Base-by-base conservation (phyloP, 2,329 filamentous ascomycete genomes). In the Calonectria crousiana region DNA sequence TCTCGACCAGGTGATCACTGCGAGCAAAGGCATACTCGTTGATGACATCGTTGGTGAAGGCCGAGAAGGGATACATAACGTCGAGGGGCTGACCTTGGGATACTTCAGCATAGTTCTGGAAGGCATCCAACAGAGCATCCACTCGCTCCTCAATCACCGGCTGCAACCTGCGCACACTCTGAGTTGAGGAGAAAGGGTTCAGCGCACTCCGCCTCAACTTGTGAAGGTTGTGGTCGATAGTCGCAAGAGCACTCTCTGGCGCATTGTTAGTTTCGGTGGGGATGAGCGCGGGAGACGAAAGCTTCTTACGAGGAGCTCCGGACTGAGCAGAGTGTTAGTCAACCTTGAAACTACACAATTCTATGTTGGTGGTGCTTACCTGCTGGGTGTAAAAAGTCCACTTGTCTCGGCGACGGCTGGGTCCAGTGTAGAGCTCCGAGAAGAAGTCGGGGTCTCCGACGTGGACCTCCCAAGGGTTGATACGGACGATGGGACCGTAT, bases 401-500 rank as follows among this genome's bases (percentile, higher is more conserved):
- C 73, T 82, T 84, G 64, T 85, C 78, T 58, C 84, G 78, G 18
- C 78, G 80, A 47, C 79, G 75, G 60, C 76, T 81, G 4, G 82
- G 76, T 34, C 81, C 80, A 16, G 83, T 79, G 75, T 85, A 87
- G 30, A 88, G 76, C 56, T 85, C 84, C 58, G 85, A 81, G 73
- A 84, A 83, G 76, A 87, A 86, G 64, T 83, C 82, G 47, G 82
- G 82, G 69, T 85, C 81, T 71, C 78, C 78, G 36, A 87, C 82
- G 72, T 87, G 80, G 28, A 87, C 79, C 73, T 87, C 86, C 79
- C 83, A 83, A 1, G 85, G 85, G 72, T 79, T 84, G 75, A 86
- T 86, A 47, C 86, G 84, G 58, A 86, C 78, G 52, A 87, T 84
- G 9, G 82, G 81, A 8, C 87, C 87, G 71, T 87, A 88, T 75